Evolutionary conservation across 2,329 filamentous ascomycete genomes (phyloP).

Genomic region (Iodosphaeria phyllophila): DNA sequence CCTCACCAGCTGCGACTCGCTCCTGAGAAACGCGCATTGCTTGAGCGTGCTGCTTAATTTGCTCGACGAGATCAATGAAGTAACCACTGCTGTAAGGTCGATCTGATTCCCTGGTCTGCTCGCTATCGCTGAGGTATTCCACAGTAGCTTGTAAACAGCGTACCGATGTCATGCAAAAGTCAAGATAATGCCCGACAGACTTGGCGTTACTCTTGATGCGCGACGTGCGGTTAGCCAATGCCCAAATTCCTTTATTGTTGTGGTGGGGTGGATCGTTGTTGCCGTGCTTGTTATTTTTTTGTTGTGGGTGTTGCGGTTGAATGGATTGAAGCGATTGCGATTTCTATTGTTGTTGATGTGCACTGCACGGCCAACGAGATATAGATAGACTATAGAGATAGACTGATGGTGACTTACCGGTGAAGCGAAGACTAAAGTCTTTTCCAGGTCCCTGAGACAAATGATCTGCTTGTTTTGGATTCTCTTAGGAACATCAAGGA

Average conservation of each 20-base stretch:
- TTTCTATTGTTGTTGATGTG: too few species aligned
- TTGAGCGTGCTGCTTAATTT: conserved; percentile 77
- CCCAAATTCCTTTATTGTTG: conserved; percentile 35
- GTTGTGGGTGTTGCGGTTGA: too few species aligned
- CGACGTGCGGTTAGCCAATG: conserved; percentile 52
- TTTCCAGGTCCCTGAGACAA: conserved; percentile 84
- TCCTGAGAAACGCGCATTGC: conserved; percentile 63
- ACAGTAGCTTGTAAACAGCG: conserved; percentile 80
- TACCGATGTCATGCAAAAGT: conserved; percentile 81
- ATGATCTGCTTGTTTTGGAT: conserved; percentile 74
- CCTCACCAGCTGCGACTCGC: conserved; percentile 30
- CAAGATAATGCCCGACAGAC: conserved; percentile 52
- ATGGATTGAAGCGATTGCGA: too few species aligned
- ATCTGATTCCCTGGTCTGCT: conserved; percentile 70
- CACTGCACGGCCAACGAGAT: too few species aligned
- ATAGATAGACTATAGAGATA: too few species aligned
- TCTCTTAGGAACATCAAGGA: conserved; percentile 59
- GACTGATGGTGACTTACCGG: conserved; percentile 63
- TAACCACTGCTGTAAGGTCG: conserved; percentile 90
- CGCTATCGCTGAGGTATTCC: conserved; percentile 66
- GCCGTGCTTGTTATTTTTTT: too few species aligned
- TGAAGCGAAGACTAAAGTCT: conserved; percentile 77
- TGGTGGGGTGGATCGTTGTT: too few species aligned
- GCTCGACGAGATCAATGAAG: conserved; percentile 88
- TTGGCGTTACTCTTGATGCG: conserved; percentile 62